Base-by-base conservation (phyloP, 345 rosid species). In the Gossypium thurberi region DNA sequence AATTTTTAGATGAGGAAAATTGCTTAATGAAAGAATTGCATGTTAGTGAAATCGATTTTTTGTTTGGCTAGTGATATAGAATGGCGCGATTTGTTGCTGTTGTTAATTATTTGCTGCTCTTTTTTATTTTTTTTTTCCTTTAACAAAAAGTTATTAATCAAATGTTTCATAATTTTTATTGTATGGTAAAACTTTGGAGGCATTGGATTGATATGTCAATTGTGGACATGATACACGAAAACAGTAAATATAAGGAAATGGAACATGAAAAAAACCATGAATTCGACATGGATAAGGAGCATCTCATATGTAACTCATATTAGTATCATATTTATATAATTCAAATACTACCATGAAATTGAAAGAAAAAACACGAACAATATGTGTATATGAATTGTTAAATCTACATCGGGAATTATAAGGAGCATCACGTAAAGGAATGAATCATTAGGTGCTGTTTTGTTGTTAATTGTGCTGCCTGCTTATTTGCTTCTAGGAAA, bases 1-100 rank as follows among this genome's bases (percentile, higher is more conserved):
- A 17, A 59, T 26, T 59, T 59, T 25, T 26, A 59, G 28, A 4
- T 59, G 25, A 42, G 17, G 47, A 23, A 46, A 72, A 2, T 25
- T 59, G 25, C 65, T 26, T 48, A 8, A 10, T 53, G 50, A 72
- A 72, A 17, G 66, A 37, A 21, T 71, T 59, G 76, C 59, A 43
- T 72, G 66, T 11, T 21, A 15, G 53, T 57, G 66, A 40, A 51
- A 18, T 71, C 4, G 73, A 25, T 40, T 47, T 33, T 62, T 53
- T 28, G 6, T 17, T 21, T 74, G 42, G 42, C 18, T 48, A 68
- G 42, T 65, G 51, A 42, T 18, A n/a, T 10, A n/a, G 21, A 48
- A 26, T 10, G 28, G 52, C 4, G 0, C 0, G 9, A 62, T 37
- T 17, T 33, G 46, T 63, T 9, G 68, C 25, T 42, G 48, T 40